phyloP scores from a whole-genome alignment of 2,329 filamentous ascomycete species.

The Chrysosporium queenslandicum region DNA sequence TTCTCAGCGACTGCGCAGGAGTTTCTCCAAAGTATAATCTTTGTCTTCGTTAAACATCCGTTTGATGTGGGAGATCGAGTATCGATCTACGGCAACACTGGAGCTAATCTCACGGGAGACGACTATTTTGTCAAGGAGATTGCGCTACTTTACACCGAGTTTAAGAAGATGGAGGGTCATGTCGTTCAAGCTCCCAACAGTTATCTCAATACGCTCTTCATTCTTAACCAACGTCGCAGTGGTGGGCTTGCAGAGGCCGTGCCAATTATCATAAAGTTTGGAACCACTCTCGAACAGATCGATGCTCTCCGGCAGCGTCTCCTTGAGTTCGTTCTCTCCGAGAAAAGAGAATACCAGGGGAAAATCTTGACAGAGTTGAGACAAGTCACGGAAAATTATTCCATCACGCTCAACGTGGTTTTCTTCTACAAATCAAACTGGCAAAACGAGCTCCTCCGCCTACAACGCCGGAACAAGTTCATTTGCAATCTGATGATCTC shows the following conservation, averaged over 20 bases:
- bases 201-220: slow-evolving; percentile 83
- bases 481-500: slow-evolving; percentile 82
- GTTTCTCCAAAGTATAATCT: slow-evolving; percentile 80
- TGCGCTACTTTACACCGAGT: slow-evolving; percentile 84
- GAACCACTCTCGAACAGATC: slow-evolving; percentile 72
- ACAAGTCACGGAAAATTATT: slow-evolving; percentile 70
- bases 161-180: slow-evolving; percentile 97
- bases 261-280: slow-evolving; percentile 75
- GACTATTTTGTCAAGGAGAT: slow-evolving; percentile 97
- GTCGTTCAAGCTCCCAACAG: slow-evolving; percentile 94
- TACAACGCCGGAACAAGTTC: slow-evolving; percentile 87
- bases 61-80: slow-evolving; percentile 94
- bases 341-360: slow-evolving; percentile 81
- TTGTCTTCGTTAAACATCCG: slow-evolving; percentile 88
- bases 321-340: slow-evolving; percentile 67
- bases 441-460: slow-evolving; percentile 85
- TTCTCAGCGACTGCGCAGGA: slow-evolving; percentile 89
- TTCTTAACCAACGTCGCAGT: slow-evolving; percentile 86
- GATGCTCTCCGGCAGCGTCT: slow-evolving; percentile 70
- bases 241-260: slow-evolving; percentile 80
- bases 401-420: slow-evolving; percentile 78
- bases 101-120: slow-evolving; percentile 65
- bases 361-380: slow-evolving; percentile 80
- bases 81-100: slow-evolving; percentile 81
- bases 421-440: slow-evolving; percentile 98